Evolutionary conservation across 495 filamentous ascomycete genomes (phyloP), one percentile per base, ranked within the genome.

Genomic region (Aspergillus haitiensis): DNA sequence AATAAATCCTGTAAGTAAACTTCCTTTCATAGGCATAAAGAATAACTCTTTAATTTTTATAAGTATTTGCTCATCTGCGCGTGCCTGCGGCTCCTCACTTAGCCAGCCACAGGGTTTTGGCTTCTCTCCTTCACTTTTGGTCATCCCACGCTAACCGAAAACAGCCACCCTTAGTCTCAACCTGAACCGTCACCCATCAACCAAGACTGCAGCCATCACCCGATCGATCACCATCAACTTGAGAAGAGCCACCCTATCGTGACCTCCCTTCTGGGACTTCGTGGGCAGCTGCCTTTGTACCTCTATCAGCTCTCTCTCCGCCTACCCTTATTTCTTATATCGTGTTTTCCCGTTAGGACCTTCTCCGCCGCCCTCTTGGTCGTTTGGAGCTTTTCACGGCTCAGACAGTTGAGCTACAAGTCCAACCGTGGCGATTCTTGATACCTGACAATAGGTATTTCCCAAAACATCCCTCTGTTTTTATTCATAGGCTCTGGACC

Each of bases 401-500:
- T 67, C 75, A 76, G 59, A 67, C 70, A 68, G 72, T 65, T 69
- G 61, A 77, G 60, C 64, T 67, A 68, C 46, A 70, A 71, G 71
- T 77, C 65, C 67, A 67, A 73, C 69, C 69, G 79, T 82, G 81
- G 78, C 80, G 76, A 77, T 70, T 66, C 66, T 67, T 68, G 71
- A 71, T 66, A 70, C 70, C 72, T 82, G 75, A 82, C 78, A 71
- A 69, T 75, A 82, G 80, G 81, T 82, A 81, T 51, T 65, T 66
- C 32, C 56, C 56, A 56, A 62, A 46, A 42, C 39, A 56, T 65
- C 64, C 52, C 36, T 64, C 60, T 62, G 54, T 52, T 31, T 68
- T 64, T 56, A 56, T 56, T 64, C 55, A 67, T 70, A 64, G 52
- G 56, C 62, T 55, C 51, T 61, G 52, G 60, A 66, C 62, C 52